Percentiles rank a stretch among this genome's conserved stretches.
These are phyloP conservation scores for Castanospermum australe DNA, from an alignment of 306 rosid species.

Conservation along the genomic window DNA sequence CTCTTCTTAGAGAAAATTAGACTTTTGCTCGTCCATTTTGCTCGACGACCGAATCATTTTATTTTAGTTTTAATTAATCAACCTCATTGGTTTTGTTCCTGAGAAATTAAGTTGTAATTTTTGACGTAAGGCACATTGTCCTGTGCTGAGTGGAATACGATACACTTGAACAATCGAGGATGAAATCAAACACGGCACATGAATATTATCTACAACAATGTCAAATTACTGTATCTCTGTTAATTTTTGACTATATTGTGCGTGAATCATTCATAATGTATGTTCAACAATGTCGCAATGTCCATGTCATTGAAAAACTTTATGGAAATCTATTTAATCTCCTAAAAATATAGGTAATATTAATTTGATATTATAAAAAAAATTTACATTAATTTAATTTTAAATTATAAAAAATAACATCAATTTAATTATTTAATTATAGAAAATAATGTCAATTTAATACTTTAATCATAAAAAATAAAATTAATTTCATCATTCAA, in stretches of 20 bases:
- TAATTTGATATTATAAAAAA: too few species aligned
- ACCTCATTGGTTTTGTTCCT: background rate
- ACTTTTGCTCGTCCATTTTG: background rate
- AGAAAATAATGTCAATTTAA: too few species aligned
- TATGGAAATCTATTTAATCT: too few species aligned
- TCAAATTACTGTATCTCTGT: background rate
- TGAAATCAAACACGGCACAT: background rate
- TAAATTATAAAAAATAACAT: too few species aligned
- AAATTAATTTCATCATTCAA: too few species aligned
- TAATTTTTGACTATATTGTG: background rate
- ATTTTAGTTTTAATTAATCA: too few species aligned
- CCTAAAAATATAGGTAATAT: too few species aligned
- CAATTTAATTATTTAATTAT: too few species aligned
- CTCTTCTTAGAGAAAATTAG: background rate
- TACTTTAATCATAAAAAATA: too few species aligned
- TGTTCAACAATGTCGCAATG: background rate
- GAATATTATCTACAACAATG: background rate
- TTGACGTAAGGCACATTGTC: background rate
- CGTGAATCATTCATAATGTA: background rate
- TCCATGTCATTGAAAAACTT: background rate
- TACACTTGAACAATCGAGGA: background rate
- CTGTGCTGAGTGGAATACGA: background rate
- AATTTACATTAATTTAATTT: too few species aligned
- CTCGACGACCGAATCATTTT: background rate
- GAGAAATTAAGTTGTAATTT: background rate